Evolutionary conservation across 768 basidiomycete genomes (phyloP).

Genomic region (Tricholoma furcatifolium): DNA sequence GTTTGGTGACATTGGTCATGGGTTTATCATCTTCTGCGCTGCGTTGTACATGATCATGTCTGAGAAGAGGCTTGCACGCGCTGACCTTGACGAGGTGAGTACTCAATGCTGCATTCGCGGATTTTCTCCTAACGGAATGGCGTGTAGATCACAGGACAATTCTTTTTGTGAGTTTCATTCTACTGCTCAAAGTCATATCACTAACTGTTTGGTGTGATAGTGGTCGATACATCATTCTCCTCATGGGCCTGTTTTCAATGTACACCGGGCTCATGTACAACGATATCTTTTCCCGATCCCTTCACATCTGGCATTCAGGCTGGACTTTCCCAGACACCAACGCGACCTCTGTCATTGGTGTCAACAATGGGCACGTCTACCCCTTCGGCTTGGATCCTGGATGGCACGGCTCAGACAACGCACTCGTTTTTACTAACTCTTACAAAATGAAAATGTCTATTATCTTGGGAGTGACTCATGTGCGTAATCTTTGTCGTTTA

Average conservation of each 20-base stretch:
- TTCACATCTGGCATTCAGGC: slow-evolving; percentile 84
- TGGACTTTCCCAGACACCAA: slow-evolving; percentile 72
- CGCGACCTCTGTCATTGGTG: slow-evolving; percentile 42
- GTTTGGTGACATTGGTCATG: slow-evolving; percentile 99
- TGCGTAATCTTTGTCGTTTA: slow-evolving; percentile 36
- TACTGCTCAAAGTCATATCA: slow-evolving; percentile 4
- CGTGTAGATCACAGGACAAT: slow-evolving; percentile 72
- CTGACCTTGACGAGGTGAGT: slow-evolving; percentile 71
- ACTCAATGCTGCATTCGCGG: not conserved
- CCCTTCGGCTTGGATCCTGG: slow-evolving; percentile 92
- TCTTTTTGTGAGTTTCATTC: slow-evolving; percentile 80
- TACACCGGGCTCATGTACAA: slow-evolving; percentile 99
- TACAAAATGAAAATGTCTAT: slow-evolving; percentile 99
- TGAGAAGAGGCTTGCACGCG: slow-evolving; percentile 78
- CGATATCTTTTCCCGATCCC: slow-evolving; percentile 94
- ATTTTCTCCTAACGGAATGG: not conserved
- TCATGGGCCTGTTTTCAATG: slow-evolving; percentile 97
- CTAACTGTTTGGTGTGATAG: slow-evolving; percentile 39
- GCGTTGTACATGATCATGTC: slow-evolving; percentile 83
- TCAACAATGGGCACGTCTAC: slow-evolving; percentile 71
- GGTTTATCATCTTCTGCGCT: slow-evolving; percentile 72
- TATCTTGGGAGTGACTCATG: slow-evolving; percentile 93
- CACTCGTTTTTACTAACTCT: slow-evolving; percentile 92
- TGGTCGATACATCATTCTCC: slow-evolving; percentile 96
- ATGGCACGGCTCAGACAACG: slow-evolving; percentile 94